phyloP scores from a whole-genome alignment of 2,329 filamentous ascomycete species.

The Penicillium brasilianum region DNA sequence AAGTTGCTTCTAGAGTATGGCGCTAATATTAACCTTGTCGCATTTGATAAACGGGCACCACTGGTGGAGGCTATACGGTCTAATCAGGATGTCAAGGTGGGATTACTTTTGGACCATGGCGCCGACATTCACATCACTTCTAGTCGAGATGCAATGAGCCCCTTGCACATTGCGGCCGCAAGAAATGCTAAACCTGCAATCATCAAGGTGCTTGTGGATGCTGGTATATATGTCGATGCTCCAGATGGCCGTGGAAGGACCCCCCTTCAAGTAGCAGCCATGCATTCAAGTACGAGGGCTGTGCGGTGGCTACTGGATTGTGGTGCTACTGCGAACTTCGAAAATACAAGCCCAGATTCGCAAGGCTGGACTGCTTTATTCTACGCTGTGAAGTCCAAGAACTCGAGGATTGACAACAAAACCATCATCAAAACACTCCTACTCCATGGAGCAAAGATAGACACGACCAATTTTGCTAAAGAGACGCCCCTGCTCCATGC shows the following conservation, averaged over 20 bases:
- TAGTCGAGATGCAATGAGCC: background rate
- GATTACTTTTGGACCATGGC: conserved; percentile 8
- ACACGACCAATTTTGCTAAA: conserved; percentile 2
- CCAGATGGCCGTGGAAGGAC: conserved; percentile 12
- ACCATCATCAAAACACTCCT: conserved; percentile 18
- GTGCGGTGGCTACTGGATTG: conserved; percentile 8
- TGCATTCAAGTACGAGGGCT: conserved; percentile 17
- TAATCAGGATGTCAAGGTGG: conserved; percentile 15
- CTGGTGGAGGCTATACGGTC: conserved; percentile 11
- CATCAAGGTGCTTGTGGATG: conserved; percentile 8
- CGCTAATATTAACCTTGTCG: conserved; percentile 6
- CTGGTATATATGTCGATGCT: conserved; percentile 14
- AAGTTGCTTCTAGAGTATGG: conserved; percentile 17
- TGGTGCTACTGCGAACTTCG: conserved; percentile 14
- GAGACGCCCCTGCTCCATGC: conserved; percentile 14
- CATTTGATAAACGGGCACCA: conserved; percentile 12
- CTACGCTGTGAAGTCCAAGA: conserved; percentile 7
- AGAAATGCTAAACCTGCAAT: conserved; percentile 9
- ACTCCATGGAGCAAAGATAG: conserved; percentile 10
- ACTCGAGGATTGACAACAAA: conserved; percentile 8
- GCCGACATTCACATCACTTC: background rate
- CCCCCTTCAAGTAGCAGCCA: conserved; percentile 16
- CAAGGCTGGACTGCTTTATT: conserved; percentile 16
- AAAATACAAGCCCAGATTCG: background rate
- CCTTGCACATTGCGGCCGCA: conserved; percentile 8